Conservation (phyloP, 768 basidiomycete genomes). For the Lactarius trivialis region DNA sequence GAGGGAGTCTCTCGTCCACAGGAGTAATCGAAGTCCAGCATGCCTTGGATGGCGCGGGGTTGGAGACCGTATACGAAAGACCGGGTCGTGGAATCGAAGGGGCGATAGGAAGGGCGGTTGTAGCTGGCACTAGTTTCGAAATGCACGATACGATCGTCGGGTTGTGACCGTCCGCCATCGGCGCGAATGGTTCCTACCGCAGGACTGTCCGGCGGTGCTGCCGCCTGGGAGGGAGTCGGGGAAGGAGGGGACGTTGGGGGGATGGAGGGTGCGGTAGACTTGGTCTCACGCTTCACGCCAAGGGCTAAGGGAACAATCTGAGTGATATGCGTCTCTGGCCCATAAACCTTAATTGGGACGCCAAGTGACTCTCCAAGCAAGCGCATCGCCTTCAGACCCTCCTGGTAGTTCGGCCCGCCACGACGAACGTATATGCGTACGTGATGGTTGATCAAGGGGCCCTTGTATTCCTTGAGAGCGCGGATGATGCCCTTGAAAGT, state of each 20-base stretch:
- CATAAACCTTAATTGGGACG: constrained; percentile 94
- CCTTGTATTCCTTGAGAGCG: constrained; percentile 90
- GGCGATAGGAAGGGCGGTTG: constrained; percentile 72
- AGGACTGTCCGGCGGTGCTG: constrained; percentile 33
- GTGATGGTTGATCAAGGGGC: constrained; percentile 69
- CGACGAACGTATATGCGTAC: constrained; percentile 97
- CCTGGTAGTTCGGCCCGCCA: constrained; percentile 99
- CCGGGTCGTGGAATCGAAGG: constrained; percentile 90
- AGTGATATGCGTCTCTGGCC: constrained; percentile 97
- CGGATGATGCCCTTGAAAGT: constrained; percentile 99
- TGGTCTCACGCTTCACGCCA: constrained; percentile 60
- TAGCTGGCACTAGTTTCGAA: constrained; percentile 53
- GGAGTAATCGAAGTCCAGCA: constrained; percentile 98
- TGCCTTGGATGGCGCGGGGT: constrained; percentile 97
- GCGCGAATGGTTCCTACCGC: constrained; percentile 67
- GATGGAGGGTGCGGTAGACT: constrained; percentile 32
- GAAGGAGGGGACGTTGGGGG: constrained; percentile 45
- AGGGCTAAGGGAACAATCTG: constrained; percentile 98
- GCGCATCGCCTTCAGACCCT: constrained; percentile 96
- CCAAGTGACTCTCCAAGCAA: constrained; percentile 95
- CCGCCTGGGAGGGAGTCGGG: constrained; percentile 35
- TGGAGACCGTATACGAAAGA: constrained; percentile 98
- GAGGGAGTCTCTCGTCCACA: constrained; percentile 88
- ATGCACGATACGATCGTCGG: constrained; percentile 83
- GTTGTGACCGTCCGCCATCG: constrained; percentile 74